Evolutionary conservation across 2,329 filamentous ascomycete species (phyloP), one percentile per base, ranked within the genome.

Genomic region (Alternaria tenuissima): DNA sequence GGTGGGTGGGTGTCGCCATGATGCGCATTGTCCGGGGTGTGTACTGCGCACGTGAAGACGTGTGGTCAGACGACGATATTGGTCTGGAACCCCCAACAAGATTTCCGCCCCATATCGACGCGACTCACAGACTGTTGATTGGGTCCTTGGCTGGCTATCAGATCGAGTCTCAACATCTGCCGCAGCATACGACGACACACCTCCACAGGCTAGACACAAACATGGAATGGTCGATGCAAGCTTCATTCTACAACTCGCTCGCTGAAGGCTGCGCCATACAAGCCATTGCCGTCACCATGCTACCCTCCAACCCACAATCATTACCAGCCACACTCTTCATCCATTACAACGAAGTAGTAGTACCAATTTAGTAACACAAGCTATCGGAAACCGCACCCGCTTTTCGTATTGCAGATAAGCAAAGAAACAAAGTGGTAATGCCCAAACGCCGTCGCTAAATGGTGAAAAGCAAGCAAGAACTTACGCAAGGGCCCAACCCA

Each of bases 381-480:
- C 32, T 49, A 49, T 49, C 46, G 32, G 34, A 38, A 12, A 1
- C 32, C 14, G 8, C 20, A 36, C 46, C 46, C 46, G 39, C 44
- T 16, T 30, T 38, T 36, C 39, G 57, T 32, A 34, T 42, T 28
- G 16, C 12, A 24, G 12, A 36, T 4, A 20, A 18, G 14, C 11
- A 26, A 11, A 16, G 32, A 41, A 11, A 36, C 16, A 28, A 56
- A 51, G 39, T 54, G 32, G 3, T 41, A 48, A 34, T 54, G 32
- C 44, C 59, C 55, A 43, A 66, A 72, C 71, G 64, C 71, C 71
- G 46, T 72, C 71, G 71, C 69, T 73, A 72, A 71, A 52, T 28
- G 14, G 12, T 49, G 39, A 49, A 49, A 49, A 36, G 32, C 32
- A 49, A 49, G 34, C 20, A 44, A 8, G 26, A 7, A 36, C 28